Conservation (phyloP, 2,329 filamentous ascomycete species). For the Endoconidiophora polonica region DNA sequence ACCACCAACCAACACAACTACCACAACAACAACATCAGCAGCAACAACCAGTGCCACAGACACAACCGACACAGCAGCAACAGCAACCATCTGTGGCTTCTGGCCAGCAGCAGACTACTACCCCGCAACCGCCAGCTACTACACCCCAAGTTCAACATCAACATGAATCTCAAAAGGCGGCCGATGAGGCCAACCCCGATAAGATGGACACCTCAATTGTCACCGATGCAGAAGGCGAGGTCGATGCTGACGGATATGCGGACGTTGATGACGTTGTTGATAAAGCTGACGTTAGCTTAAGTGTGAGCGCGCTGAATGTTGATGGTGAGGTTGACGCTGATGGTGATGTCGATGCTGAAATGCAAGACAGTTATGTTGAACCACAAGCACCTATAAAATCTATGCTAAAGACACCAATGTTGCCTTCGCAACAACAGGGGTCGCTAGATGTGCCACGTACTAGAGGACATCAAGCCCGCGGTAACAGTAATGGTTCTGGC, state of each 20-base stretch:
- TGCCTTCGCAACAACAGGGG: constrained; percentile 22
- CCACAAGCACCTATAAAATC: constrained; percentile 20
- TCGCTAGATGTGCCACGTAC: constrained; percentile 29
- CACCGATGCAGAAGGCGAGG: constrained; percentile 18
- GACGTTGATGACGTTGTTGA: constrained; percentile 14
- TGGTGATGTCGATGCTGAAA: constrained; percentile 29
- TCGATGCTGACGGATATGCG: constrained; percentile 26
- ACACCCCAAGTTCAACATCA: constrained; percentile 21
- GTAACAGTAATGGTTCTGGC: neutral
- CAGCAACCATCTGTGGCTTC: constrained; percentile 22
- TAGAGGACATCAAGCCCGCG: constrained; percentile 16
- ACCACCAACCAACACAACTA: constrained; percentile 14
- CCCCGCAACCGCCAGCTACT: constrained; percentile 20
- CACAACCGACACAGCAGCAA: constrained; percentile 19
- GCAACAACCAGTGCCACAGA: constrained; percentile 14
- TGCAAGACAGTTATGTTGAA: constrained; percentile 37
- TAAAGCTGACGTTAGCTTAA: constrained; percentile 18
- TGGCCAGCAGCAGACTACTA: constrained; percentile 19
- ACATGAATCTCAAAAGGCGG: constrained; percentile 12
- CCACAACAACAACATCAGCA: constrained; percentile 15
- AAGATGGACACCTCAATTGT: constrained; percentile 24
- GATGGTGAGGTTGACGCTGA: constrained; percentile 15
- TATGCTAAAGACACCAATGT: constrained; percentile 7
- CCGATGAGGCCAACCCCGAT: neutral
- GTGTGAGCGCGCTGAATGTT: constrained; percentile 4